phyloP scores from a whole-genome alignment of 768 basidiomycete genomes.

The Holtermannia corniformis region DNA sequence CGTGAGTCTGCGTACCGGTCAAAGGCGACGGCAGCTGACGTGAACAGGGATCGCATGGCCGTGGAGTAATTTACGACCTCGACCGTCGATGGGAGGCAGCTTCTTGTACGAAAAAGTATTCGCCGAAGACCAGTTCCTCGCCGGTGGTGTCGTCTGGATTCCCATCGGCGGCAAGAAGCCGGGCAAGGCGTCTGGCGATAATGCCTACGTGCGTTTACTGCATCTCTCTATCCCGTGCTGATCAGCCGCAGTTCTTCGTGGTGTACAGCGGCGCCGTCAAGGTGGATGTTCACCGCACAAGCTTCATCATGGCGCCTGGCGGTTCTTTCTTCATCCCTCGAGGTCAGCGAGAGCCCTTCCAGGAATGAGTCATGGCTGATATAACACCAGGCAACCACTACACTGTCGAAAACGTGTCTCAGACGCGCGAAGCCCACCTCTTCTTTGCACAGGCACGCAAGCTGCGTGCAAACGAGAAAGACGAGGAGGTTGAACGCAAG shows the following conservation, averaged over 20 bases:
- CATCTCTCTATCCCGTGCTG: background rate
- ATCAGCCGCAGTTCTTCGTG: constrained; percentile 55
- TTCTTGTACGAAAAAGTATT: constrained; percentile 91
- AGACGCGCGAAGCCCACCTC: constrained; percentile 53
- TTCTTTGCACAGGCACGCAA: constrained; percentile 83
- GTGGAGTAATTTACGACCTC: constrained; percentile 55
- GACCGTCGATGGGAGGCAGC: constrained; percentile 52
- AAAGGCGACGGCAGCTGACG: background rate
- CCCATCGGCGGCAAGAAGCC: constrained; percentile 74
- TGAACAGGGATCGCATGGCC: constrained; percentile 68
- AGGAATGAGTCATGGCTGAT: background rate
- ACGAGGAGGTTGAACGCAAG: constrained; percentile 2
- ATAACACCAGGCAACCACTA: constrained; percentile 75
- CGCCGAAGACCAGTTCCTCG: constrained; percentile 81
- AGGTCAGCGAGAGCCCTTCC: constrained; percentile 47
- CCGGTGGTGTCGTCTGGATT: constrained; percentile 75
- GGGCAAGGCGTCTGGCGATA: constrained; percentile 81
- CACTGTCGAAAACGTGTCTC: constrained; percentile 69
- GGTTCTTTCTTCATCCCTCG: constrained; percentile 85
- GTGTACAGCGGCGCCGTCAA: constrained; percentile 82
- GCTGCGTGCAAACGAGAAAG: constrained; percentile 27
- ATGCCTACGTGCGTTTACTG: constrained; percentile 65
- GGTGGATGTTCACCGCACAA: constrained; percentile 69
- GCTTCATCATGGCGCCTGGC: constrained; percentile 66
- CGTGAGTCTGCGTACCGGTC: constrained; percentile 51